Conservation (phyloP, 257 asterid species). For the Solanum appendiculatum region DNA sequence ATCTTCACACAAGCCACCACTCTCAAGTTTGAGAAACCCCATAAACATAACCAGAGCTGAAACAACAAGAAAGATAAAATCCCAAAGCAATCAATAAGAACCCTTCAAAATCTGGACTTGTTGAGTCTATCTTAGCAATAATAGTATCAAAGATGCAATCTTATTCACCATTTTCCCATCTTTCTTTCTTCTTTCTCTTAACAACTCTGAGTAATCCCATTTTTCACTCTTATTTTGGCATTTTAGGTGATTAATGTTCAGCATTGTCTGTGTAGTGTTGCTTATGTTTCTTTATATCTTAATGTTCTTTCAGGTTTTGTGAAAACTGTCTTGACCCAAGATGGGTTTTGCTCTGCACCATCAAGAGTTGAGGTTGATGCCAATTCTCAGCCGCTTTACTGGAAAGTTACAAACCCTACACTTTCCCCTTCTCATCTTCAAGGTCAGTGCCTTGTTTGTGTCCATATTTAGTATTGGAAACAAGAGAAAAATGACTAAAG, state of each 20-base stretch:
- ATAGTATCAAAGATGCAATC: constrained; percentile 36
- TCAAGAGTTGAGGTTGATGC: constrained; percentile 31
- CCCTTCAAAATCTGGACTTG: background rate
- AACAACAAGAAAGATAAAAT: background rate
- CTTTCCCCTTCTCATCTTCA: constrained; percentile 86
- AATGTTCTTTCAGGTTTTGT: constrained; percentile 30
- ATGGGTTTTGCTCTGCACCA: constrained; percentile 77
- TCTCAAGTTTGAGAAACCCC: background rate
- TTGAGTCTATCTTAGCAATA: background rate
- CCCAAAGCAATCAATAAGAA: background rate
- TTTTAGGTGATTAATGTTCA: background rate
- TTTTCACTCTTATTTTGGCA: background rate
- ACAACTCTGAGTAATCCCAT: constrained; percentile 15
- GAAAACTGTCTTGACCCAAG: constrained; percentile 22
- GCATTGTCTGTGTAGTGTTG: background rate
- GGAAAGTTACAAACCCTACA: constrained; percentile 89
- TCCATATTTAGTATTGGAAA: background rate
- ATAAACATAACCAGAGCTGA: background rate
- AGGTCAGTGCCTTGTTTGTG: constrained; percentile 25
- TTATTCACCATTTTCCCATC: constrained; percentile 19
- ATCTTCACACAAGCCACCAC: background rate
- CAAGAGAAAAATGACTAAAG: background rate
- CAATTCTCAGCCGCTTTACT: constrained; percentile 49
- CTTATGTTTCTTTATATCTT: background rate
- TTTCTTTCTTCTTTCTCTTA: constrained; percentile 13